Evolutionary conservation across 2,329 filamentous ascomycete genomes (phyloP).

Genomic region (Biscogniauxia marginata): DNA sequence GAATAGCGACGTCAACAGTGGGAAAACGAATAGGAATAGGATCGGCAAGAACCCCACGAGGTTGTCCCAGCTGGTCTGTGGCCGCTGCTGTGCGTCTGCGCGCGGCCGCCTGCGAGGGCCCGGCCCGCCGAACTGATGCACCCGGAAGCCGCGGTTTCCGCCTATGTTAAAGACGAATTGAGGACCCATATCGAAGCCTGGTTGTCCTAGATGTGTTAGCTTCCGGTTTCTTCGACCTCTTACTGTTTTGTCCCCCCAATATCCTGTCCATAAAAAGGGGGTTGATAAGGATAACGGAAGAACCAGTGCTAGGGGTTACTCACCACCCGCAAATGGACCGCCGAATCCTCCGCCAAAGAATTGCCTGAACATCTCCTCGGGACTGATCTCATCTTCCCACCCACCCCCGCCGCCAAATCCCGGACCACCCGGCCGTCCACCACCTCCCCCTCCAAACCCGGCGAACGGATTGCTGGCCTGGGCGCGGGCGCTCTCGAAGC

Average conservation of each 20-base stretch:
- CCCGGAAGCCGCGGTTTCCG: slow-evolving; percentile 84
- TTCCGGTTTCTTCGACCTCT: neutral
- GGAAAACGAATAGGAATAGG: slow-evolving; percentile 83
- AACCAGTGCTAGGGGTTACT: too few relatives aligned
- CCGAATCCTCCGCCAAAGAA: slow-evolving; percentile 83
- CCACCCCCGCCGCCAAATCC: slow-evolving; percentile 58
- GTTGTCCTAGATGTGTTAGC: slow-evolving; percentile 9
- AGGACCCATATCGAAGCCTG: slow-evolving; percentile 72
- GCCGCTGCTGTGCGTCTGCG: slow-evolving; percentile 39
- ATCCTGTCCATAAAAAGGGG: neutral
- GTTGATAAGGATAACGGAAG: too few relatives aligned
- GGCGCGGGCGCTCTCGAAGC: slow-evolving; percentile 67
- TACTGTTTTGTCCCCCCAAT: neutral
- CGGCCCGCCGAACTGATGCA: slow-evolving; percentile 90
- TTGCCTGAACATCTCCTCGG: slow-evolving; percentile 93
- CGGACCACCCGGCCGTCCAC: slow-evolving; percentile 35
- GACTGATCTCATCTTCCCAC: slow-evolving; percentile 91
- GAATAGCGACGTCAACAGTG: slow-evolving; percentile 79
- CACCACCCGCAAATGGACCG: slow-evolving; percentile 67
- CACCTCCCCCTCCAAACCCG: slow-evolving; percentile 39
- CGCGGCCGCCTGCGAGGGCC: slow-evolving; percentile 74
- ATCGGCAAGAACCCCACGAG: slow-evolving; percentile 81
- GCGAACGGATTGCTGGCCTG: slow-evolving; percentile 44
- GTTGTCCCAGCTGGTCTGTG: slow-evolving; percentile 51
- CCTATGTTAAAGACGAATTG: slow-evolving; percentile 96